Base-by-base conservation (phyloP, 2,329 filamentous ascomycete genomes). In the Torrubiella hemipterigena region DNA sequence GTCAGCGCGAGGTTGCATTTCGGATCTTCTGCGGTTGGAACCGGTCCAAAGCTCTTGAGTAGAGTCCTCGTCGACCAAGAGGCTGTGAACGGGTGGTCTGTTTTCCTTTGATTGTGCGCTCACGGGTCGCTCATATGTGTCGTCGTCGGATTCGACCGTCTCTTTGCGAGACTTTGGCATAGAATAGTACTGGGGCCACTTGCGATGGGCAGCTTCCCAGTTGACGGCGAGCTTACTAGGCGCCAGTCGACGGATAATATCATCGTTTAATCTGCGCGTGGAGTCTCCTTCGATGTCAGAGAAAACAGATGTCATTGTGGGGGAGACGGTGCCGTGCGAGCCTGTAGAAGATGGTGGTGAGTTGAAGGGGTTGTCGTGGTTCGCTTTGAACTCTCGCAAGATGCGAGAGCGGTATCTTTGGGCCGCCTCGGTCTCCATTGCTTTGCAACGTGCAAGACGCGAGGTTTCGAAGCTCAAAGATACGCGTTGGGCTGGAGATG, bases 271-370 rank as follows among this genome's bases (percentile, higher is more conserved):
- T 34, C 55, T 56, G 34, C 64, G 63, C 24, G 67, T 70, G 18
- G 66, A 69, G 47, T 72, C 68, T 48, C 59, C 65, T 36, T 69
- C 65, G 22, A 62, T 64, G 34, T 63, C 61, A 34, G 65, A 62
- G 37, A 69, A 67, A 42, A 72, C 53, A 25, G 67, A 64, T 22
- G 67, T 69, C 31, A 62, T 46, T 27, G 67, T 72, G 32, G 65
- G 61, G 45, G 65, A 69, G 39, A 72, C 58, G 38, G 67, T 69
- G 47, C 68, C 67, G 50, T 71, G 67, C 31, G 65, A 68, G 33
- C 67, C 68, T 18, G 68, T 72, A 6, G 68, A 73, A 6, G 68
- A 70, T 14, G 68, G 67, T 5, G 69, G 69, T 14, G 68, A 72
- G 51, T 68, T 69, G 54, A 70, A 72, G 6, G 68, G 67, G 48